Evolutionary conservation across 148 eudicot species (phyloP).

Genomic region (Cornus florida): DNA sequence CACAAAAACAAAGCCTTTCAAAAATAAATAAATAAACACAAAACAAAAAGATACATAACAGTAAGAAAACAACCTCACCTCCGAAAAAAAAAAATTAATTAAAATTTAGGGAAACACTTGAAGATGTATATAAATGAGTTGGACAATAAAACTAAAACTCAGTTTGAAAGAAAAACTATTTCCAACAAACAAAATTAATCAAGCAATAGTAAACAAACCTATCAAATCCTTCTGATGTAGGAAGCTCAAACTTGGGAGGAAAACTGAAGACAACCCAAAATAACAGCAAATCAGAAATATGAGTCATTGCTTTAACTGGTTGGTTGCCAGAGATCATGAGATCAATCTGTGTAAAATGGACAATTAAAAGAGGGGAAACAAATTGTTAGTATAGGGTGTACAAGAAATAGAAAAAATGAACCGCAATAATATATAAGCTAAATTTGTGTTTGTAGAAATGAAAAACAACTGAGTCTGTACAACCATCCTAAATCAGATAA

Average conservation of each 20-base stretch:
- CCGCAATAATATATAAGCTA: neutral
- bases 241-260: slow-evolving; percentile 58
- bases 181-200: neutral
- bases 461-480: neutral
- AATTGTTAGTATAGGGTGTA: neutral
- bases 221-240: slow-evolving; percentile 48
- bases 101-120: neutral
- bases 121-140: neutral
- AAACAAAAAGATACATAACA: neutral
- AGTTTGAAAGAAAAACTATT: neutral
- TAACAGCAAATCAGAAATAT: slow-evolving; percentile 57
- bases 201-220: slow-evolving; percentile 45
- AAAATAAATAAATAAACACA: too few species aligned
- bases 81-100: neutral
- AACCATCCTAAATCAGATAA: neutral
- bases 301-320: slow-evolving; percentile 69
- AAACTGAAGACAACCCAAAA: slow-evolving; percentile 81
- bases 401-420: neutral
- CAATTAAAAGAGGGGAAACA: neutral
- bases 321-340: slow-evolving; percentile 89
- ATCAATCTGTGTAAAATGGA: slow-evolving; percentile 65
- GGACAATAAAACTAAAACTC: neutral
- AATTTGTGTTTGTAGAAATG: neutral
- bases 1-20: too few species aligned
- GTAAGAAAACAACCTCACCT: neutral